Conservation (phyloP, 306 rosid species). For the Begonia peltatifolia region DNA sequence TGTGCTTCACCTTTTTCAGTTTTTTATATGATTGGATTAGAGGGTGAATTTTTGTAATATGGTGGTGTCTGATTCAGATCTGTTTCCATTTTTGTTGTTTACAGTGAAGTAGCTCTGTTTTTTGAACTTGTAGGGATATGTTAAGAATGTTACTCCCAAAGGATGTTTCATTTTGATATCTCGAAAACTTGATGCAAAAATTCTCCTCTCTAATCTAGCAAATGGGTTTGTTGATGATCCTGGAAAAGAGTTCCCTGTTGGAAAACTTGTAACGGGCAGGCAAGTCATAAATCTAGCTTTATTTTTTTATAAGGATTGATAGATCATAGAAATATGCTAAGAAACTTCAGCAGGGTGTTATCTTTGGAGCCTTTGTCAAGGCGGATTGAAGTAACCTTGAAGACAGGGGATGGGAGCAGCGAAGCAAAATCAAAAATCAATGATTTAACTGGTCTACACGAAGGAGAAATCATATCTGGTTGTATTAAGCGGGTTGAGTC, state of each 20-base stretch:
- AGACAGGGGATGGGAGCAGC: conserved; percentile 25
- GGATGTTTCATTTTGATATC: conserved; percentile 83
- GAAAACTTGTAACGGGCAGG: conserved; percentile 82
- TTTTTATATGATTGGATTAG: too few relatives aligned
- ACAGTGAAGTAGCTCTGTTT: conserved; percentile 6
- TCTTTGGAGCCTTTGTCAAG: conserved; percentile 76
- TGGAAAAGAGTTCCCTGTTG: conserved; percentile 61
- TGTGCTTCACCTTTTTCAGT: too few relatives aligned
- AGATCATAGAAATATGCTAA: conserved; percentile 17
- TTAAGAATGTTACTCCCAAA: conserved; percentile 60
- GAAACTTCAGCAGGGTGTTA: conserved; percentile 46
- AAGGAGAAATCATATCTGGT: conserved; percentile 68
- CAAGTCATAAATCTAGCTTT: conserved; percentile 12
- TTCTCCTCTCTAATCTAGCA: conserved; percentile 71
- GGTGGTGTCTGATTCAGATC: background rate
- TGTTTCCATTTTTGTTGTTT: conserved; percentile 2
- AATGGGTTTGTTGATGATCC: conserved; percentile 52
- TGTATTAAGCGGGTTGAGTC: conserved; percentile 69
- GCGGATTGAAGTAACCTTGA: conserved; percentile 81
- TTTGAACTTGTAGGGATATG: conserved; percentile 49
- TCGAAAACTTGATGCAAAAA: conserved; percentile 68
- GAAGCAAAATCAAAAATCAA: conserved; percentile 21
- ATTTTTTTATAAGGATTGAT: conserved; percentile 1
- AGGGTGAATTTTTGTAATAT: too few relatives aligned
- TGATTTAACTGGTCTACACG: conserved; percentile 41